Evolutionary conservation across 2,329 filamentous ascomycete species (phyloP), one percentile per base, ranked within the genome.

Genomic region (Colletotrichum theobromicola): DNA sequence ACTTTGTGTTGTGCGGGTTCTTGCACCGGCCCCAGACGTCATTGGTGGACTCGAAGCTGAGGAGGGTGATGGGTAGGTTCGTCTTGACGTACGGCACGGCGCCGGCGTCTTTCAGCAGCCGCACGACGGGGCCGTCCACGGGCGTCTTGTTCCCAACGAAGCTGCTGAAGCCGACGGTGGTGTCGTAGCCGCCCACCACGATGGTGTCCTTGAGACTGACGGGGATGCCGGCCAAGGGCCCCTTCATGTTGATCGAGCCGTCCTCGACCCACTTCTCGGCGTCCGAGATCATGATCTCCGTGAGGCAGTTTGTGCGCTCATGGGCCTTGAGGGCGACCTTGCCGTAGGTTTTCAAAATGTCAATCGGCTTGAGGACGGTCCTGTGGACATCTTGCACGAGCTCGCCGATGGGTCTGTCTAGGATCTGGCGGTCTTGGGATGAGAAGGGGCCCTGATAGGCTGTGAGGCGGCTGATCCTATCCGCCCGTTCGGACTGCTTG

Each of bases 1-100:
- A 98, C 50, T 90, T 91, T n/a, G 85, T 84, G 80, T 95, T 95
- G 84, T 98, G 95, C 0, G 96, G 95, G 81, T 98, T 98, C 18
- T 90, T 92, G 77, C 90, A 93, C 35, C 92, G 90, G 10, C 96
- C 96, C 95, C 96, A 98, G 24, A 98, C 87, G 76, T 90, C 90
- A 79, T 92, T 92, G 69, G 91, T 91, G 18, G 94, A 95, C 83
- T 98, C 95, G 79, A 98, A 98, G 72, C 93, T 95, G 53, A 98
- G 88, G 2, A 98, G 89, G 0, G 95, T 98, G 71, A 96, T 94
- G 7, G 96, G 96, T 3, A 97, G 83, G 76, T 97, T 97, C 1
- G 96, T 98, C 87, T 98, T 98, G 77, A 96, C 95, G 81, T 98
- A 98, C 0, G 96, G 96, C 3, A 98, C 89, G 0, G 96, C 95